These are phyloP conservation scores for Entophlyctis helioformis DNA, from an alignment of 192 early-diverging fungal species.

Conservation along the genomic window DNA sequence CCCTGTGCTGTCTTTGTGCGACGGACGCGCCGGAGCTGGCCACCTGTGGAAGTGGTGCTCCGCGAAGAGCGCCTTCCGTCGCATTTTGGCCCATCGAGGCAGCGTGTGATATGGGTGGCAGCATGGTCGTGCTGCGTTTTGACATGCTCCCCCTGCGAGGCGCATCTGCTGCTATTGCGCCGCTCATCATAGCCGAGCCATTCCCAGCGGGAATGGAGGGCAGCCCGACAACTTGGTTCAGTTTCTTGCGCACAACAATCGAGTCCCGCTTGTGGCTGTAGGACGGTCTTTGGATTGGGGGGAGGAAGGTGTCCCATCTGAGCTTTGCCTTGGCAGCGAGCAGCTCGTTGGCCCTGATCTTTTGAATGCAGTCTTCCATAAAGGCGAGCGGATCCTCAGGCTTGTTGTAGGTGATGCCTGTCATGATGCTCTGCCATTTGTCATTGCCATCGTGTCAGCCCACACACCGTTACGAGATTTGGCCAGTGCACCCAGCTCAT, in stretches of 20 bases:
- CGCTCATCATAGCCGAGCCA: too few relatives aligned
- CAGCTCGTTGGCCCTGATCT: slow-evolving; percentile 17
- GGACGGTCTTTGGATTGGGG: slow-evolving; percentile 7
- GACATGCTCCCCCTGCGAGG: too few relatives aligned
- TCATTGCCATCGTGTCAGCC: not conserved
- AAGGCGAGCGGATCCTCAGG: slow-evolving; percentile 37
- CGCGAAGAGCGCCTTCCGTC: not conserved
- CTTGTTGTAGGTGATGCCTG: slow-evolving; percentile 27
- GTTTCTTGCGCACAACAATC: too few relatives aligned
- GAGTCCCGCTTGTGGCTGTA: too few relatives aligned
- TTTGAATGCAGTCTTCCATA: slow-evolving; percentile 36
- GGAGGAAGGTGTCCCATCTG: slow-evolving; percentile 34
- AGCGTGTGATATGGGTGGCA: too few relatives aligned
- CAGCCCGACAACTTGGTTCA: too few relatives aligned
- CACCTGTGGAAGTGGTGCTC: not conserved
- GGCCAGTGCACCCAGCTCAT: not conserved
- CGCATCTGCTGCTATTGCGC: too few relatives aligned
- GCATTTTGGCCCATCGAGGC: not conserved
- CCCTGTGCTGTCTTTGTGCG: not conserved
- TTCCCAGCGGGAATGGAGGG: too few relatives aligned
- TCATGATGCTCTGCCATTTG: slow-evolving; percentile 25
- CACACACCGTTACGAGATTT: not conserved
- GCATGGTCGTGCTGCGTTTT: too few relatives aligned
- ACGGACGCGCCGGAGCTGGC: too few relatives aligned
- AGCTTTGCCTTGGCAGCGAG: slow-evolving; percentile 11